These are phyloP conservation scores for Acacia acuminata DNA, from an alignment of 306 rosid species.

Conservation along the genomic window DNA sequence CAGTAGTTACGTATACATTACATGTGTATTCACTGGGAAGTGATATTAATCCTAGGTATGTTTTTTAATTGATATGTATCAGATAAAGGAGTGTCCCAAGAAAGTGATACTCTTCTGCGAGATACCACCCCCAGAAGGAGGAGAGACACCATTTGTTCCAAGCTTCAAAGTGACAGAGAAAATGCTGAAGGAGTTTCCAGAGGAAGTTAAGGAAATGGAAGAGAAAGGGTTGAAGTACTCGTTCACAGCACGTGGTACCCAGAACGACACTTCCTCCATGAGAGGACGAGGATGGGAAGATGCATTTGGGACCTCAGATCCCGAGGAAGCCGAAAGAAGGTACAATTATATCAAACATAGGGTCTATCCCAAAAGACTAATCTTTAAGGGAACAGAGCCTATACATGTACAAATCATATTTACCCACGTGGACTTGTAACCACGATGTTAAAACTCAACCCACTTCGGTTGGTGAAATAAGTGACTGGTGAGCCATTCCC, in stretches of 20 bases:
- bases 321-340: conserved; percentile 65
- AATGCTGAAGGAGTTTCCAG: conserved; percentile 77
- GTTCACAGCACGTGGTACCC: conserved; percentile 59
- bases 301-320: conserved; percentile 71
- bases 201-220: conserved; percentile 60
- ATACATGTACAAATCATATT: no score
- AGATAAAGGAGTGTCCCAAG: conserved; percentile 71
- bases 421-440: no score
- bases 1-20: no score
- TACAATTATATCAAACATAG: conserved; percentile 1
- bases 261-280: conserved; percentile 59
- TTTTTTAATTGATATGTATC: neutral
- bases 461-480: no score
- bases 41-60: neutral
- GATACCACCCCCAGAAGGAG: conserved; percentile 88
- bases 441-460: no score
- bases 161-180: conserved; percentile 72
- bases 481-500: no score
- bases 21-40: neutral
- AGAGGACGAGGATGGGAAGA: conserved; percentile 93
- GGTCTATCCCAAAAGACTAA: neutral
- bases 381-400: no score
- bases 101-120: conserved; percentile 71
- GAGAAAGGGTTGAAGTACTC: conserved; percentile 70
- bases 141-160: conserved; percentile 86